Percentiles rank a stretch among this genome's conserved stretches.
These are phyloP conservation scores for Pyrenophora seminiperda DNA, from an alignment of 2,329 filamentous ascomycete species.

Conservation along the genomic window DNA sequence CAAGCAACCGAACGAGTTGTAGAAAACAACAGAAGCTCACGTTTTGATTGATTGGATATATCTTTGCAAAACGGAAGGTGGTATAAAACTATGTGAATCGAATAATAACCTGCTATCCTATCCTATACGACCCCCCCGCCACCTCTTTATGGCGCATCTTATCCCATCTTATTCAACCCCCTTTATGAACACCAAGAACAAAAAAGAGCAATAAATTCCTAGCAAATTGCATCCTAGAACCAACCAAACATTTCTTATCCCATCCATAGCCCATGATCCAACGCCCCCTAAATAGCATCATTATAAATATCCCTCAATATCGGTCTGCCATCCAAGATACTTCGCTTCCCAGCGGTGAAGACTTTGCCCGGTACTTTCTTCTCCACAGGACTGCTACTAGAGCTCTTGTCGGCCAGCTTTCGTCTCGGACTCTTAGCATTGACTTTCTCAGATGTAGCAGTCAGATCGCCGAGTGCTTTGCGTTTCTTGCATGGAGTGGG, in stretches of 20 bases:
- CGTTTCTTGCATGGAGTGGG: conserved; percentile 44
- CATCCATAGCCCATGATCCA: too few species aligned
- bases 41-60: too few species aligned
- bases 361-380: conserved; percentile 63
- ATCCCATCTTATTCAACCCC: too few species aligned
- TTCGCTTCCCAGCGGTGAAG: conserved; percentile 60
- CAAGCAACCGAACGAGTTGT: too few species aligned
- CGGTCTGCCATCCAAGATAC: conserved; percentile 68
- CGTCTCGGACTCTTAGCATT: conserved; percentile 26
- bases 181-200: too few species aligned
- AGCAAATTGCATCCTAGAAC: background rate
- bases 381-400: conserved; percentile 35
- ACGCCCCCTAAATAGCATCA: conserved; percentile 47
- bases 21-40: too few species aligned
- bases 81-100: too few species aligned
- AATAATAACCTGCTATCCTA: too few species aligned
- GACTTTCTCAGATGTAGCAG: conserved; percentile 6
- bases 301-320: conserved; percentile 80
- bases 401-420: conserved; percentile 27
- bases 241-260: too few species aligned
- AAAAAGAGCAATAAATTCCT: background rate
- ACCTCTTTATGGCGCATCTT: too few species aligned
- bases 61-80: too few species aligned
- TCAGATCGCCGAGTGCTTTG: conserved; percentile 35
- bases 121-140: too few species aligned